Evolutionary conservation across 352 stramenopile species (phyloP).

Genomic region (Phytophthora boehmeriae): DNA sequence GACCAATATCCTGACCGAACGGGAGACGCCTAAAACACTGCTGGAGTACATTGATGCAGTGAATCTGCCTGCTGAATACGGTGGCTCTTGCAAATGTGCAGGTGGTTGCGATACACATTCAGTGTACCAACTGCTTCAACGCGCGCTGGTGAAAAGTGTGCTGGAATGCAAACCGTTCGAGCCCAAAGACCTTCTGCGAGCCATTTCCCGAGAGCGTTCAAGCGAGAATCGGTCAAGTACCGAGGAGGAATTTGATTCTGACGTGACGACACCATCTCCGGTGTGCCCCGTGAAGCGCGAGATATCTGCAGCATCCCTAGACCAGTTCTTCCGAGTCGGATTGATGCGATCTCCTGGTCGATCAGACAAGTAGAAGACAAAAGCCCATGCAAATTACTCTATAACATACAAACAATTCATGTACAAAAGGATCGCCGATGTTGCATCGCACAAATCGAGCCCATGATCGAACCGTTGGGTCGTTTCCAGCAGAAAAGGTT

Average conservation of each 20-base stretch:
- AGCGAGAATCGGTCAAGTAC: conserved; percentile 2
- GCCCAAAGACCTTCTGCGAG: conserved; percentile 31
- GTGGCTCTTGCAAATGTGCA: conserved; percentile 61
- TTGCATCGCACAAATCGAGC: neutral
- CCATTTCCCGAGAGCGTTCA: conserved; percentile 27
- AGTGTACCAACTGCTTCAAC: conserved; percentile 64
- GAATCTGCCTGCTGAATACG: conserved; percentile 74
- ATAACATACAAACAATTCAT: conserved; percentile 16
- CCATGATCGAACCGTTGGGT: neutral
- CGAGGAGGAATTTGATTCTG: conserved; percentile 5
- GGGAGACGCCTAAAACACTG: conserved; percentile 53
- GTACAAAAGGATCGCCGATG: neutral
- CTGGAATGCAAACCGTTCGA: conserved; percentile 55
- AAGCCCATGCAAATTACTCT: too few species aligned
- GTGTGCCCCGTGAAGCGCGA: conserved; percentile 19
- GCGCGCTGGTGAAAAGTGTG: conserved; percentile 59
- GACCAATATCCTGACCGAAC: conserved; percentile 84
- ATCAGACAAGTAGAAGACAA: conserved; percentile 17
- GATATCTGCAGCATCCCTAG: conserved; percentile 22
- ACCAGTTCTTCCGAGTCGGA: conserved; percentile 26
- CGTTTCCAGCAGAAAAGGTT: conserved; percentile 8
- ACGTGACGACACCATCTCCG: neutral
- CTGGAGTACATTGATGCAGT: conserved; percentile 70
- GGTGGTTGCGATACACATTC: conserved; percentile 77
- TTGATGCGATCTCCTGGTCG: conserved; percentile 25